Conservation (phyloP, 2,329 filamentous ascomycete genomes). For the Tothia fuscella region DNA sequence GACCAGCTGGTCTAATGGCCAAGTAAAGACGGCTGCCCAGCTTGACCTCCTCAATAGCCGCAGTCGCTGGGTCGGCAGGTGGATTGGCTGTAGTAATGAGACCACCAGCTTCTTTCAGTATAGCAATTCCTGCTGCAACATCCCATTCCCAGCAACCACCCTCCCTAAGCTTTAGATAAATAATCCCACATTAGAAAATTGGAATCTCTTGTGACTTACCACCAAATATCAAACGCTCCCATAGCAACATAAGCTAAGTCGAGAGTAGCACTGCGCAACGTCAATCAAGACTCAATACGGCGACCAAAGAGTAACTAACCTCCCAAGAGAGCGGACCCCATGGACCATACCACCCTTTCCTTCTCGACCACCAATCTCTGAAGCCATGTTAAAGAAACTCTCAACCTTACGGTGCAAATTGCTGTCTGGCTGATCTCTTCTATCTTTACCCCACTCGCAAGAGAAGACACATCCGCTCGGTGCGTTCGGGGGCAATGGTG, state of each 20-base stretch:
- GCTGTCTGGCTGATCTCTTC: slow-evolving; percentile 51
- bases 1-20: slow-evolving; percentile 57
- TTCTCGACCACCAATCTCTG: slow-evolving; percentile 48
- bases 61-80: slow-evolving; percentile 44
- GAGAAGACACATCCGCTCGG: slow-evolving; percentile 60
- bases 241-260: slow-evolving; percentile 66
- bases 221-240: slow-evolving; percentile 70
- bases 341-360: slow-evolving; percentile 71
- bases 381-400: slow-evolving; percentile 64
- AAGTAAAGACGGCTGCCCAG: slow-evolving; percentile 60
- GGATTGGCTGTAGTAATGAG: slow-evolving; percentile 64
- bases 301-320: slow-evolving; percentile 36
- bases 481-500: slow-evolving; percentile 50
- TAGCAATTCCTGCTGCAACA: slow-evolving; percentile 62
- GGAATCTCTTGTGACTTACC: no score
- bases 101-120: slow-evolving; percentile 62
- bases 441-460: slow-evolving; percentile 72
- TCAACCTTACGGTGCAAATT: slow-evolving; percentile 62
- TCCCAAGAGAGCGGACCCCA: slow-evolving; percentile 57
- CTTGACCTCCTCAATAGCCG: slow-evolving; percentile 45
- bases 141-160: no score
- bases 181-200: no score
- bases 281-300: neutral
- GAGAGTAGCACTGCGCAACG: slow-evolving; percentile 54
- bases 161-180: no score